Base-by-base conservation (phyloP, 2,329 filamentous ascomycete species). In the Penicillium sp. region DNA sequence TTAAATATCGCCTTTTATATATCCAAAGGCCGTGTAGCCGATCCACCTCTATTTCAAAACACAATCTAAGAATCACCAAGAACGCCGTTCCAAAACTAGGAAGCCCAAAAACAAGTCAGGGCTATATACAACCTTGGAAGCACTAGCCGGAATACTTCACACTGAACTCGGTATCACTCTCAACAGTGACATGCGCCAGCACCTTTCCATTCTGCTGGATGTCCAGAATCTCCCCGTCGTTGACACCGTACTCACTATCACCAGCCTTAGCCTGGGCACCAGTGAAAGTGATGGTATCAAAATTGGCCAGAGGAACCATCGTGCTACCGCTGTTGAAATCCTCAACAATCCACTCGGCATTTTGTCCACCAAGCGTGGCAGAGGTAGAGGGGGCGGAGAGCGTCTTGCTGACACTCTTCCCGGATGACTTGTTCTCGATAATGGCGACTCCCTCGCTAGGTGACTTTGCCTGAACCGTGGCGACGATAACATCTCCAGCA, bases 341-440 rank as follows among this genome's bases (percentile, higher is more conserved):
- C 71, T 86, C 83, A 13, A 86, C 82, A 60, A 87, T 86, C 83
- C 83, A 87, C 65, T 87, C 84, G 10, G 82, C 84, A 56, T 85
- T 85, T 62, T 79, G 78, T 63, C 83, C 75, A 63, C 79, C 82
- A 13, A 86, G 76, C 4, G 68, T 72, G n/a, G 66, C 61, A 5
- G 68, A 64, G 3, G 68, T 68, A 1, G 67, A 68, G 46, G 82
- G 72, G 48, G 71, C 74, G 36, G 63, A 72, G 67, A 86, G 79
- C 3, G 72, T 77, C 70, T 87, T 79, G 14, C 75, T 77, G 24
- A 82, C 82, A 4, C 64, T 76, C 64, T 81, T 67, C 40, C 82
- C 82, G 2, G 77, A 84, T 9, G 74, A 77, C 57, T 76, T 62
- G 68, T 86, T 86, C 59, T 82, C 72, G 47, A 84, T 72, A 26